Base-by-base conservation (phyloP, 257 asterid species). In the Solanum corneliomulleri region DNA sequence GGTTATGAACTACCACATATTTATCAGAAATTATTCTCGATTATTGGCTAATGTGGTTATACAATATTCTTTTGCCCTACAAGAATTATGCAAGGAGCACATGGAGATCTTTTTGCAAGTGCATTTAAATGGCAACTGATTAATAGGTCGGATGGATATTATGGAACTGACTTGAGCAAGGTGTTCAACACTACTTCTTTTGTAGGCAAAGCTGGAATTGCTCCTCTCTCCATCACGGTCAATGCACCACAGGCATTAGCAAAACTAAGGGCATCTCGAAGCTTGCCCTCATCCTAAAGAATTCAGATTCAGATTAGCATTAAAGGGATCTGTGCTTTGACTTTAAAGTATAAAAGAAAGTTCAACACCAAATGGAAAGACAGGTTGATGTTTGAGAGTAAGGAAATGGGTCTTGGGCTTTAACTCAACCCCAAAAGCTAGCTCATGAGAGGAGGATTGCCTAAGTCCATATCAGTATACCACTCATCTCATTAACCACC, bases 171-270 rank as follows among this genome's bases (percentile, higher is more conserved):
- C 66, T 94, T 91, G 89, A 94, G 94, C 88, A 97, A 87, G 87
- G 95, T 88, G 52, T 89, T 88, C 42, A 92, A 94, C 60, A 95
- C 99, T 41, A 89, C 89, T 90, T 92, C 93, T 88, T 88, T 91
- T 25, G 94, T 92, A 20, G 98, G 99, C 95, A 97, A 90, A 87
- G 99, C 98, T 4, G 99, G 99, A 91, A 97, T 97, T 52, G 99
- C 98, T 18, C 98, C 98, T 91, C 99, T 92, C 88, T 95, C 99
- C 41, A 86, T 97, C 89, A 97, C 98, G 31, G 99, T 95, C 89
- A 97, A 89, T 76, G 98, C 99, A 27, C 99, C 99, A 83, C 98
- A 95, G 42, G 94, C 98, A 88, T 97, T 97, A 20, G 98, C 98
- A 83, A 97, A 97, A 74, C 91, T 89, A 86, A 97, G 94, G 78